These are phyloP conservation scores for Globisporangium acanthophoron DNA, from an alignment of 352 stramenopile genomes.

Conservation along the genomic window DNA sequence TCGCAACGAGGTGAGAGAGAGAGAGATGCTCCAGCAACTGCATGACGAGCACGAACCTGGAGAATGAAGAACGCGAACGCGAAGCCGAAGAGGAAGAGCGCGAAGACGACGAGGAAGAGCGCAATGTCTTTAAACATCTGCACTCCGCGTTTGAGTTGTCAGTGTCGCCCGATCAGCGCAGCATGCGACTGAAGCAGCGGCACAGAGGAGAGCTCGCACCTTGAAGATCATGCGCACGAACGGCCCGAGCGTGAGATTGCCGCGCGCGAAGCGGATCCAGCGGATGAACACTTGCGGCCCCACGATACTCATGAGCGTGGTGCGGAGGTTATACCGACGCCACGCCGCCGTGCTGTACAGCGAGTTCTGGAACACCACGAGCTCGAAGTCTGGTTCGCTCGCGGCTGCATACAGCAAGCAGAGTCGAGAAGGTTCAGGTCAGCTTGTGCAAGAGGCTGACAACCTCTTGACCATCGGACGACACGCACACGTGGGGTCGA, in stretches of 20 bases:
- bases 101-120: conserved; percentile 72
- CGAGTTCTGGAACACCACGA: conserved; percentile 57
- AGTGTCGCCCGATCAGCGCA: not conserved
- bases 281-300: conserved; percentile 75
- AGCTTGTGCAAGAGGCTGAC: not conserved
- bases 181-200: not conserved
- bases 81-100: conserved; percentile 67
- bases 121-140: conserved; percentile 82
- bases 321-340: conserved; percentile 64
- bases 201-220: conserved; percentile 17
- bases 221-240: conserved; percentile 87
- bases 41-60: conserved; percentile 31
- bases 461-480: not conserved
- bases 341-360: conserved; percentile 50
- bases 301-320: conserved; percentile 73
- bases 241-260: conserved; percentile 53
- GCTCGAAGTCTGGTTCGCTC: conserved; percentile 33
- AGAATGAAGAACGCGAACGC: conserved; percentile 81
- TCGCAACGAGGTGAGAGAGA: not conserved
- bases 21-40: not conserved
- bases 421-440: not conserved
- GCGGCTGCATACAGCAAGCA: conserved; percentile 3
- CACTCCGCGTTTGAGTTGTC: not conserved
- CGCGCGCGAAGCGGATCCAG: conserved; percentile 77
- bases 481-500: conserved; percentile 23